These are phyloP conservation scores for Pleurotus platypus DNA, from an alignment of 768 basidiomycete genomes.

Conservation along the genomic window DNA sequence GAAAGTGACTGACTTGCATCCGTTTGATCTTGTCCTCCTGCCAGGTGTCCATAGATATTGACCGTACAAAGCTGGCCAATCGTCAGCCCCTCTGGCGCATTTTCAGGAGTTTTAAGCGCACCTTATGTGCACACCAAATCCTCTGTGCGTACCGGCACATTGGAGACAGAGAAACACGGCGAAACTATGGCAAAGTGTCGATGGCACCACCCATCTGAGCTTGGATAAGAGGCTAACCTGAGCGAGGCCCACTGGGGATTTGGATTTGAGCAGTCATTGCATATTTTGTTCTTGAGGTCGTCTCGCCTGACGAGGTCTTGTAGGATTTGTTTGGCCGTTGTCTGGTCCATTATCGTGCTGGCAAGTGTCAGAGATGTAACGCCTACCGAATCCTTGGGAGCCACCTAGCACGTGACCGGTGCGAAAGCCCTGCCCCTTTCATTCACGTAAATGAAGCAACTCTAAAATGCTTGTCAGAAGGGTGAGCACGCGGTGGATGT, in stretches of 20 bases:
- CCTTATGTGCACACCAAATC: slow-evolving; percentile 95
- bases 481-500: neutral
- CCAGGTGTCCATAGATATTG: slow-evolving; percentile 97
- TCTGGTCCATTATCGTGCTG: slow-evolving; percentile 52
- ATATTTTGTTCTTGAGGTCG: slow-evolving; percentile 71
- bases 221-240: slow-evolving; percentile 39
- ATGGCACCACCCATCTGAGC: neutral
- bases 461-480: neutral
- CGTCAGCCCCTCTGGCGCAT: neutral
- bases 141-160: slow-evolving; percentile 79
- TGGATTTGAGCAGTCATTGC: slow-evolving; percentile 83
- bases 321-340: slow-evolving; percentile 64
- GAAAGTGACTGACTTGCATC: slow-evolving; percentile 68
- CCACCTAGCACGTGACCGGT: neutral
- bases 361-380: slow-evolving; percentile 1
- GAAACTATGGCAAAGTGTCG: slow-evolving; percentile 41
- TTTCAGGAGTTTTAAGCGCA: slow-evolving; percentile 16
- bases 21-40: slow-evolving; percentile 81
- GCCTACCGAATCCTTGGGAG: slow-evolving; percentile 3
- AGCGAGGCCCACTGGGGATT: slow-evolving; percentile 95
- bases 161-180: slow-evolving; percentile 91
- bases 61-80: slow-evolving; percentile 75
- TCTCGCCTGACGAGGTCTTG: slow-evolving; percentile 72
- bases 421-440: neutral
- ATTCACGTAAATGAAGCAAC: neutral